A percentile compares a stretch with the other conserved stretches of the same genome.
Evolutionary conservation across 208 protist species (phyloP).

Genomic region (Lotmaria passim): DNA sequence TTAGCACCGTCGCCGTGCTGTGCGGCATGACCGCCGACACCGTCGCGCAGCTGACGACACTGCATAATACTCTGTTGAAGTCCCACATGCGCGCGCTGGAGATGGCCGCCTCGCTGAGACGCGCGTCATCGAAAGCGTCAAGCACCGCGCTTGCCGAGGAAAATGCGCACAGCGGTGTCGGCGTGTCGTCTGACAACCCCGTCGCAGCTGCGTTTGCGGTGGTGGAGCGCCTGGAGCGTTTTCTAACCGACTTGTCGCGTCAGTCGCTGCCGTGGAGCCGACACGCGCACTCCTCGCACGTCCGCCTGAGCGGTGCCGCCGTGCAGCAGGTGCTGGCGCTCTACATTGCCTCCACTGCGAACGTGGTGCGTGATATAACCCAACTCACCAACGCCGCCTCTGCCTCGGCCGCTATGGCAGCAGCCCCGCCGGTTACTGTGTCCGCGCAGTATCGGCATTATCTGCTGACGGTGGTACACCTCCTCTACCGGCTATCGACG

Average conservation of each 20-base stretch:
- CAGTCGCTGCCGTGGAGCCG: slow-evolving; percentile 40
- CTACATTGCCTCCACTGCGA: slow-evolving; percentile 54
- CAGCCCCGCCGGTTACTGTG: background rate
- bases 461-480: slow-evolving; percentile 60
- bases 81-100: slow-evolving; percentile 7
- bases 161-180: too few relatives aligned
- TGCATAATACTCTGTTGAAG: slow-evolving; percentile 61
- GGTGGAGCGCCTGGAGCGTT: slow-evolving; percentile 57
- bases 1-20: slow-evolving; percentile 39
- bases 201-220: slow-evolving; percentile 33
- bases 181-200: too few relatives aligned
- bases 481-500: slow-evolving; percentile 60
- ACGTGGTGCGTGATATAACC: slow-evolving; percentile 18
- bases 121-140: background rate
- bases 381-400: background rate
- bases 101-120: background rate
- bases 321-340: slow-evolving; percentile 69
- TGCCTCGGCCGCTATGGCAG: background rate
- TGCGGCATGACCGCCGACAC: slow-evolving; percentile 55
- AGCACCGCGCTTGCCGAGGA: background rate
- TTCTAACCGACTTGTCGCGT: slow-evolving; percentile 41
- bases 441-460: slow-evolving; percentile 45
- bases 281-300: slow-evolving; percentile 45
- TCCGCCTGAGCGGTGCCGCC: slow-evolving; percentile 44
- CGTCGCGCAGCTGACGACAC: slow-evolving; percentile 53